Base-by-base conservation (phyloP, 805 yeast species). In the Candida silvicultrix region DNA sequence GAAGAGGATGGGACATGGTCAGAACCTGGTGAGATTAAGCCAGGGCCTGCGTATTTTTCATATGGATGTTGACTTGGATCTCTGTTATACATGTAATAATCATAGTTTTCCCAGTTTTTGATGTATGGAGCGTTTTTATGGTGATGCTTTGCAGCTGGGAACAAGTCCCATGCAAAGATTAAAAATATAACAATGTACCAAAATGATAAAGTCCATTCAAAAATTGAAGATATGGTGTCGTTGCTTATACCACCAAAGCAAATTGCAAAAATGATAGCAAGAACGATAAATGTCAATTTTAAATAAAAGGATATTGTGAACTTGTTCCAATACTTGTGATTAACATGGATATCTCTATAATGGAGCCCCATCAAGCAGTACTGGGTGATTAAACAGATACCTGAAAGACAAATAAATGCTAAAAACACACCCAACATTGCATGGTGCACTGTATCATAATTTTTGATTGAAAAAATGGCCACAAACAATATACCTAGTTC, bases 161-260 rank as follows among this genome's bases (percentile, higher is more conserved):
- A 73, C 53, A 89, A 72, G 60, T 92, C 97, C 49, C 77, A 72
- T 2, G 85, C 68, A 62, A 90, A 71, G 46, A 82, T 66, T 4
- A 83, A 58, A 52, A 83, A 76, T 49, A 85, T 70, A 31, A 83
- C 56, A 3, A 95, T 94, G 60, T 85, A 90, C 80, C 87, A 82
- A 65, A 82, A 90, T n/a, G 92, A 81, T 38, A 90, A 65, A 3
- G 81, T 60, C 98, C 98, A 92, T 65, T 92, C 98, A 59, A 85
- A 79, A 35, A 66, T 57, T 8, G 66, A 56, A 23, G 71, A 69
- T 1, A 46, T 44, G 21, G 53, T 54, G 21, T 63, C 48, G 12
- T 62, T 60, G 60, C 60, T 57, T 43, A 66, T 58, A 3, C 63
- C 71, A n/a, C 79, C 89, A 52, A 88, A 92, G 29, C 78, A 72